These are phyloP conservation scores for Starmerella sp. DNA, from an alignment of 805 yeast species.

Conservation along the genomic window DNA sequence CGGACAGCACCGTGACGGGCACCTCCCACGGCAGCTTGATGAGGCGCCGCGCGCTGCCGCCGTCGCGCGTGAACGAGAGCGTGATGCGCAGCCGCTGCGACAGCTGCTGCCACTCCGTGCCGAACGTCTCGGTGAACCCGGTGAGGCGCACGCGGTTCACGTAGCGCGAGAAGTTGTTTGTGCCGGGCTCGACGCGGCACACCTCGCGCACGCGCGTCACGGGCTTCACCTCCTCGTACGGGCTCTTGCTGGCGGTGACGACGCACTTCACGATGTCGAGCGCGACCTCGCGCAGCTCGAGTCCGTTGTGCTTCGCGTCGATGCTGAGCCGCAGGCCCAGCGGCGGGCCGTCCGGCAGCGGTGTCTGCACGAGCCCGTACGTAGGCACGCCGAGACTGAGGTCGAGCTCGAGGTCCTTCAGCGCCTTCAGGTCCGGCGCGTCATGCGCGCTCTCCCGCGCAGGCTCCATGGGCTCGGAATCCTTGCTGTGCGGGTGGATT, in stretches of 20 bases:
- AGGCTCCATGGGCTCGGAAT: background rate
- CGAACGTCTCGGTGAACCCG: constrained; percentile 10
- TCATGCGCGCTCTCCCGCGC: background rate
- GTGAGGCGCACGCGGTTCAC: background rate
- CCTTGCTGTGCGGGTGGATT: background rate
- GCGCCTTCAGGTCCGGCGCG: background rate
- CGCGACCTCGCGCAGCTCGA: background rate
- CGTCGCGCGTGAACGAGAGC: background rate
- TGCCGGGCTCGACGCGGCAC: background rate
- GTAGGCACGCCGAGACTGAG: background rate
- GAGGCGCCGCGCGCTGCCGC: background rate
- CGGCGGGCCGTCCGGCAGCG: background rate
- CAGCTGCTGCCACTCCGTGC: constrained; percentile 13
- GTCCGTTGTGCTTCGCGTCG: background rate
- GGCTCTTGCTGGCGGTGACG: constrained; percentile 6
- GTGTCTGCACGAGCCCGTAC: background rate
- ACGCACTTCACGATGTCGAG: constrained; percentile 3
- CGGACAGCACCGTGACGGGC: constrained; percentile 7
- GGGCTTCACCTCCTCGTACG: background rate
- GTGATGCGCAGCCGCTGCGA: constrained; percentile 6
- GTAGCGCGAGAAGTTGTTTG: background rate
- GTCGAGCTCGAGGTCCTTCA: background rate
- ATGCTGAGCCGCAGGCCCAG: background rate
- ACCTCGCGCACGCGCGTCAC: background rate
- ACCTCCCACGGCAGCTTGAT: constrained; percentile 6